Evolutionary conservation across 2,329 filamentous ascomycete genomes (phyloP).

Genomic region (Thelonectria olida): DNA sequence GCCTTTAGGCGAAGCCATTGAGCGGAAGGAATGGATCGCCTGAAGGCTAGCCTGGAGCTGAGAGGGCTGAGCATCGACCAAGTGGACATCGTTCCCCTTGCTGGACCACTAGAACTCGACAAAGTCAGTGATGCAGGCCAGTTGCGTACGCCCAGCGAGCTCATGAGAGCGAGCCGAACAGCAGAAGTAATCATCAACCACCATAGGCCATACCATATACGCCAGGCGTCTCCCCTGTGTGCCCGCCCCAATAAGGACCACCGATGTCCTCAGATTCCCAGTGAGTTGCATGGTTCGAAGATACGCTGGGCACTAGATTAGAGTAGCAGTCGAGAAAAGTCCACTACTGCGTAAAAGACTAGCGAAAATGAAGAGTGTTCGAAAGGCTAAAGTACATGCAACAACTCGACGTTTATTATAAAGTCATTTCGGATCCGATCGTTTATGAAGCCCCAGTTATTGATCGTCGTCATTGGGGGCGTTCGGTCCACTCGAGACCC

Average conservation of each 20-base stretch:
- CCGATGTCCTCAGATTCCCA: slow-evolving; percentile 20
- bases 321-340: neutral
- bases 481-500: neutral
- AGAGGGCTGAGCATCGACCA: slow-evolving; percentile 38
- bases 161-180: neutral
- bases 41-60: slow-evolving; percentile 40
- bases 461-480: neutral
- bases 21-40: slow-evolving; percentile 38
- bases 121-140: neutral
- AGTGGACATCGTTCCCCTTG: slow-evolving; percentile 39
- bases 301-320: too few relatives aligned
- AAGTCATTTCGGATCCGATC: neutral
- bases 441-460: neutral
- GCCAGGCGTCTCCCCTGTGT: slow-evolving; percentile 44
- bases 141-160: neutral
- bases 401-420: neutral
- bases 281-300: slow-evolving; percentile 26
- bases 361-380: neutral
- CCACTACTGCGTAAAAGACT: neutral
- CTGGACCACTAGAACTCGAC: slow-evolving; percentile 42
- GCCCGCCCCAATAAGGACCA: slow-evolving; percentile 42
- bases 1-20: neutral
- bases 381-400: neutral
- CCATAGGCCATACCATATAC: slow-evolving; percentile 38
- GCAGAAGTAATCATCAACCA: neutral